Base-by-base conservation (phyloP, 495 filamentous ascomycete genomes). In the Aspergillus ostianus region DNA sequence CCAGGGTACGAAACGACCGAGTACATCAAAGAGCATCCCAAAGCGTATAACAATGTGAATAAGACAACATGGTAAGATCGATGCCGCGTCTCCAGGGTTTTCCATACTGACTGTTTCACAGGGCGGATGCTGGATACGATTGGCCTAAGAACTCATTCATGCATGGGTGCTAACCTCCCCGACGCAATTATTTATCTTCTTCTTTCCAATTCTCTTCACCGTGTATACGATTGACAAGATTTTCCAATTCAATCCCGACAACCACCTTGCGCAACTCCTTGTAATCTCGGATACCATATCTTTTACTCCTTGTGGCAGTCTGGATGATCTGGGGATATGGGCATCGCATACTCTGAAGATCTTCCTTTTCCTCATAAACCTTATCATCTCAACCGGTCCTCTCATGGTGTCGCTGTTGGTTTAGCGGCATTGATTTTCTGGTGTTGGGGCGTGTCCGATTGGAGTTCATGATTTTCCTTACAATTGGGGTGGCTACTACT, bases 21-120 rank as follows among this genome's bases (percentile, higher is more conserved):
- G n/a, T 92, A 91, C 68, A 92, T 92, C 61, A 67, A 74, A 30
- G 69, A 83, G 4, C 89, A 92, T 63, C 74, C 78, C 4, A 74
- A 80, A 49, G 79, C 85, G 4, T 91, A 89, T 67, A 71, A 70
- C 10, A 90, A 92, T 69, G 70, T 79, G 8, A 91, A 91, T 61
- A 62, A 85, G 57, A 91, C 89, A 12, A 66, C 53, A 51, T 76
- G 77, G 73, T 76, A 71, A 56, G 23, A 10, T 45, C 30, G 3
- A 15, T 21, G 50, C 47, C 6, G 1, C 18, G 53, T 30, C 19
- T 54, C 21, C 56, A 48, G 21, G 15, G 57, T 26, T 60, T 19
- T 36, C 23, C 59, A 49, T 20, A 70, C 57, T 63, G 27, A 50
- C 58, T 51, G 53, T 53, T 56, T 47, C 6, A 13, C 45, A 77